Evolutionary conservation across 1,284 basidiomycete species (phyloP).

Genomic region (Peniophora sp.): DNA sequence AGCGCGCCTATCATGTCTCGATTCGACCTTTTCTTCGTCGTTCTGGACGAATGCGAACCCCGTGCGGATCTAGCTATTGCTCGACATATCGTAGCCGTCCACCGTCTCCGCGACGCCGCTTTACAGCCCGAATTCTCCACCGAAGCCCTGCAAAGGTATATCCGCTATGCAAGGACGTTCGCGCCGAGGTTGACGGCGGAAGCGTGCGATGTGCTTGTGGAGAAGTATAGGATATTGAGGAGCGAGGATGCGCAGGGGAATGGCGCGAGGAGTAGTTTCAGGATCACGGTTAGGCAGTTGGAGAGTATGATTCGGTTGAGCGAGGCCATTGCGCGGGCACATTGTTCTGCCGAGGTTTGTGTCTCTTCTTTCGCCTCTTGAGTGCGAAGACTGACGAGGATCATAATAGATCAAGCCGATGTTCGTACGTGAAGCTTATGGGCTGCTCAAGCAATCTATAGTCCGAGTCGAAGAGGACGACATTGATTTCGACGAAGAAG

Average conservation of each 20-base stretch:
- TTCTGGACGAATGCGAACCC: conserved; percentile 96
- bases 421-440: conserved; percentile 95
- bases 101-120: conserved; percentile 91
- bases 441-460: conserved; percentile 91
- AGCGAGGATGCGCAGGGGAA: conserved; percentile 89
- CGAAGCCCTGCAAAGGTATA: conserved; percentile 93
- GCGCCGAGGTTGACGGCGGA: conserved; percentile 91
- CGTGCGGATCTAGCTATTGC: conserved; percentile 91
- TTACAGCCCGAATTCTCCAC: conserved; percentile 97
- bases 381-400: not conserved
- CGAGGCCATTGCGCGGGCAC: conserved; percentile 95
- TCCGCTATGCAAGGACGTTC: conserved; percentile 94
- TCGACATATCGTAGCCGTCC: conserved; percentile 96
- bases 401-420: conserved; percentile 73
- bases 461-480: conserved; percentile 99
- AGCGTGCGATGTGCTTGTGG: conserved; percentile 88
- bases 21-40: conserved; percentile 98
- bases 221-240: conserved; percentile 90
- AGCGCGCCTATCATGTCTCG: conserved; percentile 99
- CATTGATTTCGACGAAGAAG: conserved; percentile 95
- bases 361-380: not conserved
- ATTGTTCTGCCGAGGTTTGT: conserved; percentile 82
- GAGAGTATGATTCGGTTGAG: conserved; percentile 97
- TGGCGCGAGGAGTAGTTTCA: conserved; percentile 80
- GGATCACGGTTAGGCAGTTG: conserved; percentile 93